These are phyloP conservation scores for Scopulariopsis brevicaulis DNA, from an alignment of 2,329 filamentous ascomycete genomes.

Conservation along the genomic window DNA sequence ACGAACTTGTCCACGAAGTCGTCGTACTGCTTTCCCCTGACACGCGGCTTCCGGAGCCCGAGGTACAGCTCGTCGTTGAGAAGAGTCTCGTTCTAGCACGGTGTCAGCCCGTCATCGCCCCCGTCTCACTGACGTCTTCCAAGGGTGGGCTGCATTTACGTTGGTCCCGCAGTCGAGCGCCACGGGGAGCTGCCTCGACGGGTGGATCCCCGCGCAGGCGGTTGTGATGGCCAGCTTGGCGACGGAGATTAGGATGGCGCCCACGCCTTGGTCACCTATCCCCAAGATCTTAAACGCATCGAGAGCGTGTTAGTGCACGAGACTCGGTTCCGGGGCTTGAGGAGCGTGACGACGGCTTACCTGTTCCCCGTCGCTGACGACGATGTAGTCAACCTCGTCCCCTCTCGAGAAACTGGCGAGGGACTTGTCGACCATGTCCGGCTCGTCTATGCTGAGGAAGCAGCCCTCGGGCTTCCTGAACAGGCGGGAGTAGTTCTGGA, in stretches of 20 bases:
- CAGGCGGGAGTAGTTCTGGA: constrained; percentile 68
- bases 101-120: neutral
- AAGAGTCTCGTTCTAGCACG: constrained; percentile 54
- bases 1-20: constrained; percentile 68
- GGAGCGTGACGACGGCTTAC: neutral
- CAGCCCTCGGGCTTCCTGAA: constrained; percentile 74
- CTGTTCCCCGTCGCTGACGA: constrained; percentile 40
- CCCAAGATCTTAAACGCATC: constrained; percentile 60
- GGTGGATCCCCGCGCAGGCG: constrained; percentile 77
- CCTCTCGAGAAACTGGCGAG: constrained; percentile 56
- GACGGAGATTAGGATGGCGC: constrained; percentile 72
- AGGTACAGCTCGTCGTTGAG: constrained; percentile 71
- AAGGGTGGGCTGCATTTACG: neutral
- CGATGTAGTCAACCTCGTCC: constrained; percentile 79
- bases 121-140: no score
- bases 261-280: constrained; percentile 81
- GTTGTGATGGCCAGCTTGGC: constrained; percentile 79
- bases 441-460: constrained; percentile 64
- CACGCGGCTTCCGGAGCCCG: constrained; percentile 55
- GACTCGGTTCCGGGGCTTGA: neutral
- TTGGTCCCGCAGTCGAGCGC: constrained; percentile 75
- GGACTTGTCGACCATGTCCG: constrained; percentile 52
- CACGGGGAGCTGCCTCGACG: constrained; percentile 65
- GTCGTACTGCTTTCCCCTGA: constrained; percentile 63
- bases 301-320: neutral